Base-by-base conservation (phyloP, 164 flowering plant species). In the grape (Vitis vinifera) region DNA sequence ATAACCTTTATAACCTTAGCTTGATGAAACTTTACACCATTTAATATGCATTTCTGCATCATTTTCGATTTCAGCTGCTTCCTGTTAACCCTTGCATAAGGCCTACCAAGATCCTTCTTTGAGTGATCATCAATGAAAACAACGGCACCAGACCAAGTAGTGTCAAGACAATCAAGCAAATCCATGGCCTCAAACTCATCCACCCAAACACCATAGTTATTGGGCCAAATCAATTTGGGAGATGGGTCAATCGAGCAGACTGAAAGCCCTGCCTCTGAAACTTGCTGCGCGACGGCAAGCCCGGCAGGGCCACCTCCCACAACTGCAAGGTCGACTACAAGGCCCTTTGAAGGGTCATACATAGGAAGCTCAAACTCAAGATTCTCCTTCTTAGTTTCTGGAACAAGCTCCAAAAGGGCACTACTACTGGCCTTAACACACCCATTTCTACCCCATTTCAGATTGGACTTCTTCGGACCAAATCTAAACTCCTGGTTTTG, bases 141-240 rank as follows among this genome's bases (percentile, higher is more conserved):
- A 66, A 84, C 84, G 11, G 98, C 97, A 70, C 97, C 92, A 3
- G 96, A 82, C 98, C 98, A 93, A 2, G 94, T 91, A 1, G 91
- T 86, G 77, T 91, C 97, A n/a, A 93, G 91, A 77, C 98, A 91
- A 77, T 93, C 97, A 30, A 91, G 88, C 76, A 93, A 80, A 76
- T 90, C 91, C 97, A 91, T 86, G 73, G 95, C 92, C 80, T 91
- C 97, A 75, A 93, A 93, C 70, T 93, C 98, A 77, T 93, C 98
- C 62, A 93, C 94, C 98, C 98, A 93, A 51, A 93, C 98, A 53
- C 98, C 98, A 68, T 93, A 93, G 67, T 91, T 93, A 61, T 93
- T 93, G 6, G 98, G 97, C 95, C 95, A 93, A 58, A 91, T 85
- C 80, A 91, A 71, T 60, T 80, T 85, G 6, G 98, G 98, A 55